Evolutionary conservation across 2,329 filamentous ascomycete genomes (phyloP), one percentile per base, ranked within the genome.

Genomic region (Phyllosticta citrichinensis): DNA sequence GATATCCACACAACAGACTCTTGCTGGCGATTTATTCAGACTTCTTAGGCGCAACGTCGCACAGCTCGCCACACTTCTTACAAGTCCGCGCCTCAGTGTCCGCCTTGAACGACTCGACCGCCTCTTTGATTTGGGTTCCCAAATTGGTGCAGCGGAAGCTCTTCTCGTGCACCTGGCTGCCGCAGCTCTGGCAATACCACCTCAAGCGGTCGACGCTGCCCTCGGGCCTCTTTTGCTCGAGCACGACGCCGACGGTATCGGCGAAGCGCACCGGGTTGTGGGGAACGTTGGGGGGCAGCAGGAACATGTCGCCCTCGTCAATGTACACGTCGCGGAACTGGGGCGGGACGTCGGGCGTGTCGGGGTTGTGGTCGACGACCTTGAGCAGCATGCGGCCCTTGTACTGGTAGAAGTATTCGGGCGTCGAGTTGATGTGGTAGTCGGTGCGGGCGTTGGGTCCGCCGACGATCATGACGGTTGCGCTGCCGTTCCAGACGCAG

Each of bases 391-490:
- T 97, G 66, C 87, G 86, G 66, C 94, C 94, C 69, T 87, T 86
- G 82, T 96, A 86, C 76, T 97, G 93, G 81, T 94, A 97, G 84
- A 97, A 99, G 87, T 92, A 97, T 75, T 97, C 94, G 12, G 94
- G 86, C 0, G 93, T 97, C 68, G 86, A 80, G 81, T 97, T 97
- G 83, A 97, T 93, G 81, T 97, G 94, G 80, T 97, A 99, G 80
- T 97, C 94, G 61, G 92, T 97, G 65, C 94, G 86, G 63, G 90
- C 90, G 75, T 97, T 97, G 69, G 94, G 94, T 12, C 94, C 94
- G 72, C 94, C 94, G 64, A 99, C 92, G 68, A 96, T 91, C 89
- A 94, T 94, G 71, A 94, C 88, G 52, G 87, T 91, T 63, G 93
- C 83, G 69, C 84, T 83, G 60, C 88, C 83, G 72, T 96, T 88